phyloP scores from a whole-genome alignment of 140 eudicot genomes.

The Anethum foeniculum region DNA sequence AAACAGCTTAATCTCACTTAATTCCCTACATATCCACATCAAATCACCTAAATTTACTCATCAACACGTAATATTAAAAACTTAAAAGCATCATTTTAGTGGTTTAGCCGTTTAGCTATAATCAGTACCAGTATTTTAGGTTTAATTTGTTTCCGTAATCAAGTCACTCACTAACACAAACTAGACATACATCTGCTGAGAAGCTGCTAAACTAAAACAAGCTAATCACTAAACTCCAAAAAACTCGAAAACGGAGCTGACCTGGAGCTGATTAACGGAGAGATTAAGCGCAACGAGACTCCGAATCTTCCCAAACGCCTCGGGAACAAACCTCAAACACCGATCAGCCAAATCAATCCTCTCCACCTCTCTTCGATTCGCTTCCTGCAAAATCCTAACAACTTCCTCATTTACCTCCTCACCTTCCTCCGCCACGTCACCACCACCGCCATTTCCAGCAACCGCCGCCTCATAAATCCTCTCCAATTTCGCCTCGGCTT shows the following conservation, averaged over 20 bases:
- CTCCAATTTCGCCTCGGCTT: constrained; percentile 70
- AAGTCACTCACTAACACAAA: neutral
- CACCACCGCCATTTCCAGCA: constrained; percentile 27
- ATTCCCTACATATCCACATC: neutral
- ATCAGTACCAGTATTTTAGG: neutral
- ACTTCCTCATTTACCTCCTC: constrained; percentile 70
- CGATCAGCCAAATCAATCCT: constrained; percentile 53
- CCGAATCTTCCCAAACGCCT: constrained; percentile 61
- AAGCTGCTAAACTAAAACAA: neutral
- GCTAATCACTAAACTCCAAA: neutral
- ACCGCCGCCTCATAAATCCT: constrained; percentile 66
- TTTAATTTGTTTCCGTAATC: neutral
- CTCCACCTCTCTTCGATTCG: constrained; percentile 33
- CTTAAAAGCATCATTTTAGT: neutral
- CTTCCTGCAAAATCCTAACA: constrained; percentile 51
- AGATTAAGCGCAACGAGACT: constrained; percentile 47
- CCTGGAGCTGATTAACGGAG: constrained; percentile 77
- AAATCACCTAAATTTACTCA: neutral
- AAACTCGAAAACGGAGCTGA: constrained; percentile 14
- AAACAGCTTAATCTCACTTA: neutral
- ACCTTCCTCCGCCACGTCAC: constrained; percentile 11
- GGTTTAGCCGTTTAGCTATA: neutral
- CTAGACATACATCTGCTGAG: neutral
- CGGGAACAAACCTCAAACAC: constrained; percentile 58
- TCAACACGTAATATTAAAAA: neutral